Evolutionary conservation across 2,329 filamentous ascomycete species (phyloP), one percentile per base, ranked within the genome.

Genomic region (Clonostachys rhizophaga): DNA sequence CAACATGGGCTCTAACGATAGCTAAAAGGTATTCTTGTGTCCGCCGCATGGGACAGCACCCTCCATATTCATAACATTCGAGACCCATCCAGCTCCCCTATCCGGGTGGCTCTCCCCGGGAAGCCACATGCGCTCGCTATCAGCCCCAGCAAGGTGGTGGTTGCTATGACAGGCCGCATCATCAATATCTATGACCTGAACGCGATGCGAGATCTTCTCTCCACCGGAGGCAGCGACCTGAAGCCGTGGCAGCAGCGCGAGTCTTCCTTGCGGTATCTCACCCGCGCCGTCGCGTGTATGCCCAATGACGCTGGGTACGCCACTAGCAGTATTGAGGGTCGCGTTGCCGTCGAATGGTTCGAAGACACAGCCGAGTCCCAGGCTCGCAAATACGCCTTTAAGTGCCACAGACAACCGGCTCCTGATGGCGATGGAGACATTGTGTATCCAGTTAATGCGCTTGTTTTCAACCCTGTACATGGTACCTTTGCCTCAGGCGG

Each of bases 301-400:
- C 92, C 94, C 13, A 91, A 94, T 58, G 94, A 96, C 55, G 88
- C 87, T 11, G 94, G 94, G 6, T 99, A 97, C 64, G 91, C 92
- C 10, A 92, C 87, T 2, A 89, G 83, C 49, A 91, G 86, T 58
- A 99, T 99, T 58, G 94, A 99, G 64, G 94, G 94, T 5, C 84
- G 94, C 57, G 91, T 99, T 3, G 92, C 91, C 0, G 94, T 99
- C 1, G 94, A 99, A 67, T 97, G 91, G 89, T 97, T 99, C 64
- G 94, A 97, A 62, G 89, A 94, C 14, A 89, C 84, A 6, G 75
- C 83, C 40, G 88, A 92, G 65, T 91, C 88, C 5, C 91, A 97
- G 70, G 86, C 88, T 37, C 82, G 91, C 55, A 97, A 96, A 67
- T 99, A 97, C 65, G 94, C 94, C 13, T 99, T 99, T 81, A 99